Percentiles rank a stretch among this genome's conserved stretches.
phyloP scores from a whole-genome alignment of 345 rosid species.

The Eucalyptus brandiana region DNA sequence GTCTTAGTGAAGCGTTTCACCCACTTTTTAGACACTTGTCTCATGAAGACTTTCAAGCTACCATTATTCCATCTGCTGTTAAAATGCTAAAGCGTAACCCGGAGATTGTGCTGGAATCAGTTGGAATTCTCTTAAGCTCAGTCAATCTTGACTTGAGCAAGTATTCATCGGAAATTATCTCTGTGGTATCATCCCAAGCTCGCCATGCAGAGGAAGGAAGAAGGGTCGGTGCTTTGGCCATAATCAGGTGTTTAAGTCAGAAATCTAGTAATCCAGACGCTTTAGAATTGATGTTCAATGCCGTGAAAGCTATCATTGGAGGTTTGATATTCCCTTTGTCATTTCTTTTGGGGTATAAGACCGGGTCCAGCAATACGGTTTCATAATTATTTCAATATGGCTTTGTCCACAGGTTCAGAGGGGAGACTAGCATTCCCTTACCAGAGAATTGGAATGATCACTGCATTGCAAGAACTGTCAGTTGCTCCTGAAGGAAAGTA shows the following conservation, averaged over 20 bases:
- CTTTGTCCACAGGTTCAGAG: constrained; percentile 61
- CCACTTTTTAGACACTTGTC: constrained; percentile 50
- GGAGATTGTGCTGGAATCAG: constrained; percentile 80
- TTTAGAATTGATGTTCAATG: constrained; percentile 69
- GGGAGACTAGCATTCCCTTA: constrained; percentile 86
- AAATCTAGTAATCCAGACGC: constrained; percentile 96
- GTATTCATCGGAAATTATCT: constrained; percentile 69
- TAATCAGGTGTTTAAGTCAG: constrained; percentile 54
- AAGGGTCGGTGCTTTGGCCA: constrained; percentile 55
- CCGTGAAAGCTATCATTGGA: constrained; percentile 73
- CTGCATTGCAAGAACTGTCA: constrained; percentile 70
- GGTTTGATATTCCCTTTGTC: constrained; percentile 26
- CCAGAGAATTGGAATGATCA: constrained; percentile 88
- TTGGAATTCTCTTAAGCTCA: constrained; percentile 50
- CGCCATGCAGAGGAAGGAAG: constrained; percentile 85
- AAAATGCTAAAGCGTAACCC: constrained; percentile 99
- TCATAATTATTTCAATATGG: background rate
- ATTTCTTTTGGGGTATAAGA: background rate
- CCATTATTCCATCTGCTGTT: constrained; percentile 67
- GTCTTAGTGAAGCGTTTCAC: constrained; percentile 51
- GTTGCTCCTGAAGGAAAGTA: constrained; percentile 80
- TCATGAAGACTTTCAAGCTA: constrained; percentile 71
- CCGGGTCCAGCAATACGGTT: background rate
- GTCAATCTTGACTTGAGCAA: constrained; percentile 84
- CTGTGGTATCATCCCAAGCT: constrained; percentile 67